Evolutionary conservation across 2,329 filamentous ascomycete genomes (phyloP).

Genomic region (Fonsecaea pugnacius): DNA sequence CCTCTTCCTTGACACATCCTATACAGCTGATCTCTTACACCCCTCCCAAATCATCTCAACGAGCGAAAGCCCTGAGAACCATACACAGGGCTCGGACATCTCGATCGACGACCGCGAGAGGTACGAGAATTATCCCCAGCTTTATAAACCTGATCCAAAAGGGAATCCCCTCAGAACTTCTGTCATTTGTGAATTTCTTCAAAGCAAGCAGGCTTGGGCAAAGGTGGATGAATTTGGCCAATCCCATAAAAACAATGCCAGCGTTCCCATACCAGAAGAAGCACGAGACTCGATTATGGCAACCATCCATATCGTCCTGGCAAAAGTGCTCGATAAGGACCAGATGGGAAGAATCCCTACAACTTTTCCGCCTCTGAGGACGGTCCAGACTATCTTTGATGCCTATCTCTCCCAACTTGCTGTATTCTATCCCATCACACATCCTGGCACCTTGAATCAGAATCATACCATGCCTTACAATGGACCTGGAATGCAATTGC

Average conservation of each 20-base stretch:
- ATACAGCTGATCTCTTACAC: not conserved
- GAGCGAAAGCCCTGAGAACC: not conserved
- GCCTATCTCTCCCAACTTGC: not conserved
- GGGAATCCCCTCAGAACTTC: slow-evolving; percentile 10
- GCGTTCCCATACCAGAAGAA: slow-evolving; percentile 7
- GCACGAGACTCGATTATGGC: slow-evolving; percentile 10
- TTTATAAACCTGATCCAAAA: slow-evolving; percentile 4
- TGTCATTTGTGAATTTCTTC: slow-evolving; percentile 8
- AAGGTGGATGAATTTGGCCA: not conserved
- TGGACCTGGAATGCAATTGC: not conserved
- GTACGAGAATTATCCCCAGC: slow-evolving; percentile 5
- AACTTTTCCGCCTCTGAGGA: slow-evolving; percentile 4
- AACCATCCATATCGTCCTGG: slow-evolving; percentile 9
- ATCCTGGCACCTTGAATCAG: not conserved
- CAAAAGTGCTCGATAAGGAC: slow-evolving; percentile 11
- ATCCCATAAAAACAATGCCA: not conserved
- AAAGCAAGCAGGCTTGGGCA: not conserved
- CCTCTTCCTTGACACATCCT: not conserved
- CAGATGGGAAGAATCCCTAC: slow-evolving; percentile 9
- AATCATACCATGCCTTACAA: not conserved
- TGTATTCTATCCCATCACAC: not conserved
- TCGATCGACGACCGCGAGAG: not conserved
- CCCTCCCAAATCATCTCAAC: not conserved
- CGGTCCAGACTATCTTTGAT: not conserved
- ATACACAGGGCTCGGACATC: not conserved